Evolutionary conservation across 495 filamentous ascomycete species (phyloP), one percentile per base, ranked within the genome.

Genomic region (Lasiosphaeria miniovina): DNA sequence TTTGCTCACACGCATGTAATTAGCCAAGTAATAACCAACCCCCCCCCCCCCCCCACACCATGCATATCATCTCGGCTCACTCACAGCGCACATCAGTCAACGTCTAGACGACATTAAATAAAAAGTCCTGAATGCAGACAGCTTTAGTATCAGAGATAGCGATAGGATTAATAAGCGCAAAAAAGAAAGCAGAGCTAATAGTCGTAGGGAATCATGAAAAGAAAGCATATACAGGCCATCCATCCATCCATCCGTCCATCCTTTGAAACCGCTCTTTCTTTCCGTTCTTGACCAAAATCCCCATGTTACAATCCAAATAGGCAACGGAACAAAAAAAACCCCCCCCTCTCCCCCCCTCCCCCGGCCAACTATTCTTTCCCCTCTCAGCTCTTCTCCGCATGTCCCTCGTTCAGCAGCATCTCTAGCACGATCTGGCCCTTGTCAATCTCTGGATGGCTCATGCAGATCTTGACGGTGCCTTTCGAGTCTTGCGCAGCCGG

Each of bases 371-470:
- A 24, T 43, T 43, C 40, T 43, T 43, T 43, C 40, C 14, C 14
- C 32, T 31, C 1, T 33, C 9, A 6, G 15, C 51, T 71, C 65
- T 82, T 88, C 73, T 97, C 93, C 71, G 84, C 88, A 71, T 92
- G 88, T n/a, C 90, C 92, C 69, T 96, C 91, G 72, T 98, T 98
- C 61, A 97, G 81, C 66, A 96, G 72, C 82, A 98, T 81, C 74
- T 98, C 95, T 62, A 98, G 74, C 55, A 98, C 87, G 61, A 98
- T 84, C 76, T 96, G 91, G 60, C 82, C 86, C 31, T 88, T 82
- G 51, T 90, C 80, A 59, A 87, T 77, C 73, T 95, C 89, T 1
- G 94, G 94, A 75, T 98, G 93, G 65, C 91, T 90, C 90, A 98
- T 93, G 62, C 88, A 89, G 45, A 98, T 84, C 81, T 98, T 98